Evolutionary conservation across 2,329 filamentous ascomycete species (phyloP), one percentile per base, ranked within the genome.

Genomic region (Dothideomycetes sp.): DNA sequence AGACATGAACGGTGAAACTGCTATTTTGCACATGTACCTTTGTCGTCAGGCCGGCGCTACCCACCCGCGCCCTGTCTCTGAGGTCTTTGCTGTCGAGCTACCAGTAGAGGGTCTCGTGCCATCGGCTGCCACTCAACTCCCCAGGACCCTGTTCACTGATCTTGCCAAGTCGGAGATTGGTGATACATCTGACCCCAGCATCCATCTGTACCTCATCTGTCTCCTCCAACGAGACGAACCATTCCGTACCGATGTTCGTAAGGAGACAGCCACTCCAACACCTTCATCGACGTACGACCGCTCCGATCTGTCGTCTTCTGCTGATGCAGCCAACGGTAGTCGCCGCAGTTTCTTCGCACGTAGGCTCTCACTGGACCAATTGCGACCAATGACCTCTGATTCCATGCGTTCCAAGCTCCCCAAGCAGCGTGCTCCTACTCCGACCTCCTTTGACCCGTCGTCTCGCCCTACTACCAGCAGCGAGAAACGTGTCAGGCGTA

Each of bases 121-220:
- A 76, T 88, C 45, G 72, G 77, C 10, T 75, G 73, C 44, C 63
- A 84, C 76, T 46, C 72, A 75, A 16, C 80, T 81, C 53, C 75
- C 88, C 55, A 85, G 82, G 54, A 93, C 87, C 0, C 69, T 98
- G 2, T 95, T 96, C 50, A 80, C 85, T 3, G 87, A 96, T 52
- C 66, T 98, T 14, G 85, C 79, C 30, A 75, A 84, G 1, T 73
- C 79, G 36, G 88, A 95, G 52, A 68, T 81, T 41, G 75, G 75
- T n/a, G 72, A 78, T 49, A 70, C 67, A 9, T 64, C 70, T n/a
- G 64, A 80, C 3, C 71, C 75, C 7, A 81, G 82, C 35, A 75
- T 76, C 3, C 81, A 86, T 37, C 63, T 96, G 15, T 95, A 84
- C 56, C 70, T 98, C 2, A 79, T 95, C 3, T 81, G 91, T 47